These are phyloP conservation scores for Helichrysum umbraculigerum DNA, from an alignment of 129 eudicot species.

Conservation along the genomic window DNA sequence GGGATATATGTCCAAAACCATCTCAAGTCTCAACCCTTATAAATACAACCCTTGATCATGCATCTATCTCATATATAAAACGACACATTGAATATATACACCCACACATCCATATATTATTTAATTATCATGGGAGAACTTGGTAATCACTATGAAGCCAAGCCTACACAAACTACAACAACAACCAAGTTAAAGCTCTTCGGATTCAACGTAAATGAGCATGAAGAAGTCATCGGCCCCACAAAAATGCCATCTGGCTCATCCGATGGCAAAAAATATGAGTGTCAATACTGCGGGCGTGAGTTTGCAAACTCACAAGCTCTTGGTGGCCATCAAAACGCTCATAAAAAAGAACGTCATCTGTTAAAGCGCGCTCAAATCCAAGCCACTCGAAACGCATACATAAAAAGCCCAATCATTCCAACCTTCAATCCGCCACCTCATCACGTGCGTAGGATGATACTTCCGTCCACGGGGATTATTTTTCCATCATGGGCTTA, in stretches of 20 bases:
- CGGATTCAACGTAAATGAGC: slow-evolving; percentile 66
- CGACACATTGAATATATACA: background rate
- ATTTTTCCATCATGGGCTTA: slow-evolving; percentile 55
- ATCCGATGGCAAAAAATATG: slow-evolving; percentile 60
- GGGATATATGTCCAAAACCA: slow-evolving; percentile 33
- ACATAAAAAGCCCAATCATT: slow-evolving; percentile 57
- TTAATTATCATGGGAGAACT: slow-evolving; percentile 45
- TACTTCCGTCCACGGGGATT: slow-evolving; percentile 38
- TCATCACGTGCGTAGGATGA: slow-evolving; percentile 44
- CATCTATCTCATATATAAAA: background rate
- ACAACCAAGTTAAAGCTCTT: slow-evolving; percentile 59
- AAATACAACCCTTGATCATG: slow-evolving; percentile 22
- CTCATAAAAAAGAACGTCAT: slow-evolving; percentile 89
- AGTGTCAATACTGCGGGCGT: slow-evolving; percentile 83
- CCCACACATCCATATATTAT: background rate
- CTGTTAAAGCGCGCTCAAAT: slow-evolving; percentile 76
- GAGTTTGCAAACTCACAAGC: slow-evolving; percentile 98
- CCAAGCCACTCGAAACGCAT: slow-evolving; percentile 68
- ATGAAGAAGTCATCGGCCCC: slow-evolving; percentile 33
- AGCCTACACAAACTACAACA: slow-evolving; percentile 28
- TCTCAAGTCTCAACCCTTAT: slow-evolving; percentile 12
- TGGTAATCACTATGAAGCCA: slow-evolving; percentile 32
- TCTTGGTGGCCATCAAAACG: slow-evolving; percentile 94
- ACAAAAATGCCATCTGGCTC: slow-evolving; percentile 39
- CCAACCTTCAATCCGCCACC: slow-evolving; percentile 62